Conservation (phyloP, 129 eudicot genomes). For the Silybum marianum region DNA sequence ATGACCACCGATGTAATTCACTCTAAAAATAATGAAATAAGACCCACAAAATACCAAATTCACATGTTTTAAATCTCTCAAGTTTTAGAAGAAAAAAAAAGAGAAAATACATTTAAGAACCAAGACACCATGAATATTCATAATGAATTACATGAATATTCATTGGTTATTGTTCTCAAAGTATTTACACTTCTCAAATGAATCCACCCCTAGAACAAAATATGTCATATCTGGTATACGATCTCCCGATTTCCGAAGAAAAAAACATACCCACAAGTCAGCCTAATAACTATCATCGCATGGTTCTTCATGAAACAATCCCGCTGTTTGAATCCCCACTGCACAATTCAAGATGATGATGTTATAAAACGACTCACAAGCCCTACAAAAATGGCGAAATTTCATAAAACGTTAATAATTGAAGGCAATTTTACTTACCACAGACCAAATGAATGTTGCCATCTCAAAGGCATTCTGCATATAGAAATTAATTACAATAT, state of each 20-base stretch:
- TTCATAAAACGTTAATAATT: not conserved
- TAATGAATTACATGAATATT: not conserved
- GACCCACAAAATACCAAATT: not conserved
- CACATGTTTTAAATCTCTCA: not conserved
- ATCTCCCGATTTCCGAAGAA: not conserved
- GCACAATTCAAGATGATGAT: not conserved
- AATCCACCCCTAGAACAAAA: not conserved
- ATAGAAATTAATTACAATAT: constrained; percentile 6
- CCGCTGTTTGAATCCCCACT: constrained; percentile 94
- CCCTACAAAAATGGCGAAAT: not conserved
- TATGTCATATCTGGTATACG: not conserved
- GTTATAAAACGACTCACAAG: not conserved
- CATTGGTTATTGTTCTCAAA: not conserved
- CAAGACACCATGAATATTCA: not conserved
- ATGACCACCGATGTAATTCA: not conserved
- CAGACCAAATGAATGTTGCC: constrained; percentile 98
- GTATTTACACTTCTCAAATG: not conserved
- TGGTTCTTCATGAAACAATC: constrained; percentile 96
- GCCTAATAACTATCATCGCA: constrained; percentile 71
- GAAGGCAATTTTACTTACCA: constrained; percentile 52
- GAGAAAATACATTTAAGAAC: not conserved
- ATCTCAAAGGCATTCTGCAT: constrained; percentile 98
- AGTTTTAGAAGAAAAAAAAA: not conserved
- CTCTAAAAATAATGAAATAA: not conserved
- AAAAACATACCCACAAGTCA: constrained; percentile 73